Conservation (phyloP, 192 early-diverging fungal genomes). For the Coemansia javaensis region DNA sequence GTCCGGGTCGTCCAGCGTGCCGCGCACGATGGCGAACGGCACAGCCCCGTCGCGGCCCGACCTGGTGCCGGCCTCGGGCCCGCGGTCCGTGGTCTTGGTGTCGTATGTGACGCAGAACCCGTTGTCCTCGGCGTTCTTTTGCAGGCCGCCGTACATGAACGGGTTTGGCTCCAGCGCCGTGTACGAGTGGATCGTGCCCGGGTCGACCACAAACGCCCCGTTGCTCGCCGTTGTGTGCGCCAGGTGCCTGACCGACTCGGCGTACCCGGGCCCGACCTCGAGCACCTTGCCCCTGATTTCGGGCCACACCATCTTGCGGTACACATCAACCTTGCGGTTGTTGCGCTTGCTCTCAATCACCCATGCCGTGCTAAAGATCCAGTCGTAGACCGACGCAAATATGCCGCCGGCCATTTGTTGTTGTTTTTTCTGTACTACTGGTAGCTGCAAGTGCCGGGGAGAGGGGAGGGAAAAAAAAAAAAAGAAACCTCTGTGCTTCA, state of each 20-base stretch:
- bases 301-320: constrained; percentile 32
- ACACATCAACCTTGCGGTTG: constrained; percentile 31
- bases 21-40: constrained; percentile 37
- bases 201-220: constrained; percentile 23
- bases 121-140: constrained; percentile 27
- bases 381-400: constrained; percentile 9
- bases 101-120: constrained; percentile 38
- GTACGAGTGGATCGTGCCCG: constrained; percentile 18
- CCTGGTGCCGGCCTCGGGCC: background rate
- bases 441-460: no score
- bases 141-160: constrained; percentile 29
- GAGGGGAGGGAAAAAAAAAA: no score
- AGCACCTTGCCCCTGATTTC: constrained; percentile 40
- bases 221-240: constrained; percentile 19
- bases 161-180: constrained; percentile 42
- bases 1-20: constrained; percentile 20
- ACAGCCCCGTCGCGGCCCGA: constrained; percentile 2
- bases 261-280: constrained; percentile 41
- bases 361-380: constrained; percentile 31
- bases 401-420: no score
- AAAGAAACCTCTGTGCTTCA: no score
- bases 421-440: no score
- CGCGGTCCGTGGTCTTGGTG: constrained; percentile 7
- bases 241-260: constrained; percentile 29
- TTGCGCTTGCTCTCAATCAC: constrained; percentile 28